Evolutionary conservation across 2,329 filamentous ascomycete genomes (phyloP).

Genomic region (Venturia asperata): DNA sequence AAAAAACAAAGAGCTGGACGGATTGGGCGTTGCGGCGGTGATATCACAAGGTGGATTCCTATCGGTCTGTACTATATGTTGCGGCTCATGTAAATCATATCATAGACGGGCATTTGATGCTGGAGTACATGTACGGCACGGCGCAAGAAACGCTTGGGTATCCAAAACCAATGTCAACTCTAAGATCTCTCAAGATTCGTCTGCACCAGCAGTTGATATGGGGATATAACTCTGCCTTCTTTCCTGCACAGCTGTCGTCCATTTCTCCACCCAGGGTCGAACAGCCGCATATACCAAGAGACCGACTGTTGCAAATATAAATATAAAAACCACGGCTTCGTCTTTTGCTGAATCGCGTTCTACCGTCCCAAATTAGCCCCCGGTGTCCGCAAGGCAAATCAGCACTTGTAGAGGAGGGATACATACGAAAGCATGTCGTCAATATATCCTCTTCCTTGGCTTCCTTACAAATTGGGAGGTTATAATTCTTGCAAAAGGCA

Average conservation of each 20-base stretch:
- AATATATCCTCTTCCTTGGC: constrained; percentile 57
- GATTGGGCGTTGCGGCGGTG: constrained; percentile 38
- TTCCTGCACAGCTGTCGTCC: constrained; percentile 38
- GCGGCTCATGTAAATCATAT: constrained; percentile 8
- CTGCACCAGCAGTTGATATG: constrained; percentile 4
- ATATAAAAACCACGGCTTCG: constrained; percentile 57
- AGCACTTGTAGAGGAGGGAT: not conserved
- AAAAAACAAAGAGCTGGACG: constrained; percentile 39
- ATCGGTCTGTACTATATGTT: constrained; percentile 5
- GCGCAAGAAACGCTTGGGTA: constrained; percentile 4
- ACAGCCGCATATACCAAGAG: constrained; percentile 54
- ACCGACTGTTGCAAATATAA: constrained; percentile 56
- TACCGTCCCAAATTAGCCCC: constrained; percentile 25
- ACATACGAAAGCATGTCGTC: constrained; percentile 58
- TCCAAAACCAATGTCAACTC: not conserved
- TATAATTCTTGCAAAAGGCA: constrained; percentile 58
- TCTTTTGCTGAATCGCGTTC: constrained; percentile 63
- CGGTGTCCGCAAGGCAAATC: not conserved
- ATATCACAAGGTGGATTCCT: not conserved
- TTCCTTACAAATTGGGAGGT: constrained; percentile 54
- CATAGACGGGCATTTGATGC: constrained; percentile 1
- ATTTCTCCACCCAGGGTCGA: constrained; percentile 52
- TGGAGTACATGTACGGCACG: not conserved
- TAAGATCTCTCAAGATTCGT: constrained; percentile 15
- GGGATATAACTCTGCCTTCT: constrained; percentile 16